A percentile compares a stretch with the other conserved stretches of the same genome.
Conservation (phyloP, 805 yeast species). For the Kodamaea kakaduensis region DNA sequence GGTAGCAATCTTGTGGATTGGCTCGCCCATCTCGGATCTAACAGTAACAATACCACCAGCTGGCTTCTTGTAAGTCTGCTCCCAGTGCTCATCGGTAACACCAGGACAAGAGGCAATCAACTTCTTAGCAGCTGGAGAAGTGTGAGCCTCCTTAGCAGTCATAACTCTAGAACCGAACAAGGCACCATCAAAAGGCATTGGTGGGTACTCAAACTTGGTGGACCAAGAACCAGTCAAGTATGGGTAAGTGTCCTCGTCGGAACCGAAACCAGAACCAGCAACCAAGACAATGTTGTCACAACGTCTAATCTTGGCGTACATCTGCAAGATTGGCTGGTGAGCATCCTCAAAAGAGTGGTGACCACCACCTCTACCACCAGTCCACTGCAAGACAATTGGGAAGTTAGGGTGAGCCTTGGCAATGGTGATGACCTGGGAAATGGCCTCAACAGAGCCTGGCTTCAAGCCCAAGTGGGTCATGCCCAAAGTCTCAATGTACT, state of each 20-base stretch:
- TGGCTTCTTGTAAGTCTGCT: constrained; percentile 86
- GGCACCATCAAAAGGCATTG: constrained; percentile 99
- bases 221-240: constrained; percentile 98
- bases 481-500: constrained; percentile 89
- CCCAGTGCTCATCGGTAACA: constrained; percentile 88
- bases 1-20: constrained; percentile 97
- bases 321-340: constrained; percentile 95
- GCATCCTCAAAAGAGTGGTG: constrained; percentile 99
- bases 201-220: constrained; percentile 79
- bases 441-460: constrained; percentile 96
- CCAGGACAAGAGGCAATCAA: constrained; percentile 90
- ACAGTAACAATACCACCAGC: constrained; percentile 97
- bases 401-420: constrained; percentile 94
- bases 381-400: constrained; percentile 99
- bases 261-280: constrained; percentile 99
- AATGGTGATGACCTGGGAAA: constrained; percentile 77
- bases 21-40: constrained; percentile 99
- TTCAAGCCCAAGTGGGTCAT: constrained; percentile 92
- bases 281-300: constrained; percentile 82
- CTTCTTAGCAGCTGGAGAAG: constrained; percentile 89
- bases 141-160: constrained; percentile 95
- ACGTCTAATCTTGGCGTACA: constrained; percentile 93
- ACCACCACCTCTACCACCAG: constrained; percentile 99
- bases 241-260: constrained; percentile 94
- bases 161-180: constrained; percentile 94